phyloP scores from a whole-genome alignment of 2,329 filamentous ascomycete genomes.

The Phyllosticta capitalensis region DNA sequence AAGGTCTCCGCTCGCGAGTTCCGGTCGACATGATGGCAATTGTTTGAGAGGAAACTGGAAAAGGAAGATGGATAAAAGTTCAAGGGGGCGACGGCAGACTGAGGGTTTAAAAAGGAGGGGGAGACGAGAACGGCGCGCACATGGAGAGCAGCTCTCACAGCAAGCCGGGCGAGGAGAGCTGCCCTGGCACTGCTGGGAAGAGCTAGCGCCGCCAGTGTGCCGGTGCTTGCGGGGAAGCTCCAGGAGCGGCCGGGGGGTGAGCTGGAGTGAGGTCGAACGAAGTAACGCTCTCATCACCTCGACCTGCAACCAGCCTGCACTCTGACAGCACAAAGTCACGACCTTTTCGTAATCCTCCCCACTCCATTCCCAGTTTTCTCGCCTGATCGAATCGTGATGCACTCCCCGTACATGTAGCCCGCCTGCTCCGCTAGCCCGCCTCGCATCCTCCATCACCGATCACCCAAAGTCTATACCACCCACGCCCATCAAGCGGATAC shows the following conservation, averaged over 20 bases:
- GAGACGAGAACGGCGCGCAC: neutral
- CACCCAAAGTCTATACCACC: neutral
- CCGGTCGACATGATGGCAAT: constrained; percentile 24
- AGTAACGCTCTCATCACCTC: neutral
- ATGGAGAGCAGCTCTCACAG: neutral
- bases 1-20: constrained; percentile 66
- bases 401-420: neutral
- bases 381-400: neutral
- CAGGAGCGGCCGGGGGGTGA: neutral
- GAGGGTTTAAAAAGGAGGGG: neutral
- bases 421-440: neutral
- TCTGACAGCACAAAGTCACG: neutral
- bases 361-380: neutral
- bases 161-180: neutral
- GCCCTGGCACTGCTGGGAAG: neutral
- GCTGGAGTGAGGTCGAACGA: neutral
- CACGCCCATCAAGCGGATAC: neutral
- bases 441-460: neutral
- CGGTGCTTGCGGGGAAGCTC: neutral
- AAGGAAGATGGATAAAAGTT: neutral
- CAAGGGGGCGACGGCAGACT: neutral
- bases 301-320: neutral
- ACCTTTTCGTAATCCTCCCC: neutral
- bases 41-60: neutral
- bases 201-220: neutral